These are phyloP conservation scores for Rhodomyrtus psidioides DNA, from an alignment of 441 rosid genomes.

Conservation along the genomic window DNA sequence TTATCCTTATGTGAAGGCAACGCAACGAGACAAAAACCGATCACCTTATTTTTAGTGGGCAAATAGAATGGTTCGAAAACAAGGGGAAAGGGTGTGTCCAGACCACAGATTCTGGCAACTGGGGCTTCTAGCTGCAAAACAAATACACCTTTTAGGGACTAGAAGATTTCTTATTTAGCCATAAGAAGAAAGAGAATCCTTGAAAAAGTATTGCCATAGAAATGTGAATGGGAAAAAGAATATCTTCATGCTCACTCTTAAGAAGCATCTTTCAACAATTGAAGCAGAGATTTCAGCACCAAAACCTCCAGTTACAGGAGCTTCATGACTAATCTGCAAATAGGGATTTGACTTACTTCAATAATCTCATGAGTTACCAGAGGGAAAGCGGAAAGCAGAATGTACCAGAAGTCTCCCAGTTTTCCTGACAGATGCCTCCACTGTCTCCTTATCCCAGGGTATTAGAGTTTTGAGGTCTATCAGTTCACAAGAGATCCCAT, in stretches of 20 bases:
- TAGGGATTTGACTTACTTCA: background rate
- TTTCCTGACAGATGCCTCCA: slow-evolving; percentile 77
- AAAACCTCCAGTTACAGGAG: slow-evolving; percentile 92
- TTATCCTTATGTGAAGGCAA: background rate
- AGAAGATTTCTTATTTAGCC: background rate
- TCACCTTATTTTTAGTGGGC: slow-evolving; percentile 88
- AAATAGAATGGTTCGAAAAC: slow-evolving; percentile 89
- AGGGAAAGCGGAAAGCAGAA: background rate
- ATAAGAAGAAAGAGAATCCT: background rate
- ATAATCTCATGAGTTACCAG: background rate
- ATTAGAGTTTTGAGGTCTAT: slow-evolving; percentile 80
- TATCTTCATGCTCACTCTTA: slow-evolving; percentile 37
- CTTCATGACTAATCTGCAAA: slow-evolving; percentile 90
- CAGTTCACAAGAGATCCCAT: slow-evolving; percentile 90
- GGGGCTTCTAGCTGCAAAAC: slow-evolving; percentile 85
- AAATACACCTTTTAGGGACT: background rate
- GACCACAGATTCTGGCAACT: slow-evolving; percentile 74
- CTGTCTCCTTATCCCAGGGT: slow-evolving; percentile 94
- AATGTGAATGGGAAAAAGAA: background rate
- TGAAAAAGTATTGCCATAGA: background rate
- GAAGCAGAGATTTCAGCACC: slow-evolving; percentile 98
- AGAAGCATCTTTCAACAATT: slow-evolving; percentile 74
- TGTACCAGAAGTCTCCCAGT: slow-evolving; percentile 86
- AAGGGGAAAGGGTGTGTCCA: slow-evolving; percentile 91
- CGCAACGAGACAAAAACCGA: background rate